phyloP scores from a whole-genome alignment of 1,139 yeast genomes.

The Wickerhamiella infanticola region DNA sequence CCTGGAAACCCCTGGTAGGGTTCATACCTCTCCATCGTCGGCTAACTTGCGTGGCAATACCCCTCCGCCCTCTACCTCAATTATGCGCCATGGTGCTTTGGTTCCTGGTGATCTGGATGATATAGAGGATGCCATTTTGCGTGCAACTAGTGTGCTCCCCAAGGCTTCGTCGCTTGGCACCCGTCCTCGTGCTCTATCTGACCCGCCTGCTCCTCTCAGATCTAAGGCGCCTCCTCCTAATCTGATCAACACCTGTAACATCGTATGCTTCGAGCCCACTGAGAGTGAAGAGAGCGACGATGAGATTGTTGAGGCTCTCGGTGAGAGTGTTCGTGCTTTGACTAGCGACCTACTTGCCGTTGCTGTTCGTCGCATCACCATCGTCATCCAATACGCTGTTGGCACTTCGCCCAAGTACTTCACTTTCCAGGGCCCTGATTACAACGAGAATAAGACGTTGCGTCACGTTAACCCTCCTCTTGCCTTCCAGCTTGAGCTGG shows the following conservation, averaged over 20 bases:
- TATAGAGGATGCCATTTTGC: slow-evolving; percentile 62
- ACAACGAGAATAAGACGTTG: slow-evolving; percentile 61
- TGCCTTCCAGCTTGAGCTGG: slow-evolving; percentile 92
- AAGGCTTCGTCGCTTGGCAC: slow-evolving; percentile 21
- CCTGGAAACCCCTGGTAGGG: slow-evolving; percentile 17
- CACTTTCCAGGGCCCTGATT: slow-evolving; percentile 84
- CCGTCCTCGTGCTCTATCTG: slow-evolving; percentile 21
- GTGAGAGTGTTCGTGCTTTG: slow-evolving; percentile 51
- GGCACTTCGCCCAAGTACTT: slow-evolving; percentile 91
- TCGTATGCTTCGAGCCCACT: slow-evolving; percentile 56
- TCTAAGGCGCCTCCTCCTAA: slow-evolving; percentile 22
- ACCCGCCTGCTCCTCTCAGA: slow-evolving; percentile 19
- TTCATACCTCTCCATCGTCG: slow-evolving; percentile 8
- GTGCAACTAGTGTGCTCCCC: slow-evolving; percentile 62
- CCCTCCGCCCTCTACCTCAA: slow-evolving; percentile 35
- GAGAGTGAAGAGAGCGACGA: slow-evolving; percentile 43
- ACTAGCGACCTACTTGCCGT: slow-evolving; percentile 54
- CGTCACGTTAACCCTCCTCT: slow-evolving; percentile 97
- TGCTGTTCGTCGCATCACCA: slow-evolving; percentile 80
- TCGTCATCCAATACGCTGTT: slow-evolving; percentile 66
- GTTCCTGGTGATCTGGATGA: slow-evolving; percentile 80
- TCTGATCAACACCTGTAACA: slow-evolving; percentile 65
- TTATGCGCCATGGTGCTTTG: slow-evolving; percentile 64
- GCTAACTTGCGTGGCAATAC: slow-evolving; percentile 12
- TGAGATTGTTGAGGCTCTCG: slow-evolving; percentile 46